phyloP scores from a whole-genome alignment of 176 grass and related monocot species.

The Paspalum notatum region DNA sequence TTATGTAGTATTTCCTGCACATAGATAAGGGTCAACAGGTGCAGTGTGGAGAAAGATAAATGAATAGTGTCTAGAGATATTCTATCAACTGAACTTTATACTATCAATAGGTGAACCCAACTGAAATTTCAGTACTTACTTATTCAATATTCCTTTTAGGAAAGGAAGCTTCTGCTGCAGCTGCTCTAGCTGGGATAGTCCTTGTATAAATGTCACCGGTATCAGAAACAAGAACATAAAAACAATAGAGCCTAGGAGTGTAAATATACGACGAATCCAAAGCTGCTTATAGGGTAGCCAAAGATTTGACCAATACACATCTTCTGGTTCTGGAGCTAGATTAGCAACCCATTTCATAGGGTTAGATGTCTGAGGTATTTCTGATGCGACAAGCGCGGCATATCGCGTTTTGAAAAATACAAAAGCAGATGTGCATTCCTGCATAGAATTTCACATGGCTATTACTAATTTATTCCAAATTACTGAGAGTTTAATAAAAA shows the following conservation, averaged over 20 bases:
- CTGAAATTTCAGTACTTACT: slow-evolving; percentile 54
- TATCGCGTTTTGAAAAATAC: slow-evolving; percentile 96
- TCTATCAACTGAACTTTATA: not conserved
- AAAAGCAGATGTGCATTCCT: slow-evolving; percentile 87
- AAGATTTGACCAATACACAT: slow-evolving; percentile 98
- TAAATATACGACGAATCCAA: slow-evolving; percentile 82
- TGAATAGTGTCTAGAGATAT: slow-evolving; percentile 15
- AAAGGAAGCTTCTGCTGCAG: slow-evolving; percentile 81
- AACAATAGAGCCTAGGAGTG: slow-evolving; percentile 66
- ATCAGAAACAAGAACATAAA: slow-evolving; percentile 91
- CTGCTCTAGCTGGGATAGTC: slow-evolving; percentile 83
- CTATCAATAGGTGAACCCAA: not conserved
- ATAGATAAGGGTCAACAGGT: slow-evolving; percentile 29
- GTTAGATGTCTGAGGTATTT: slow-evolving; percentile 84
- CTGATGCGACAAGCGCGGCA: slow-evolving; percentile 79
- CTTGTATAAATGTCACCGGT: slow-evolving; percentile 90
- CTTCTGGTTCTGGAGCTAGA: slow-evolving; percentile 89
- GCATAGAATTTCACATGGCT: slow-evolving; percentile 28
- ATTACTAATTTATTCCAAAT: slow-evolving; percentile 20
- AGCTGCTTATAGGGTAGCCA: slow-evolving; percentile 85
- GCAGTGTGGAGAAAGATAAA: slow-evolving; percentile 1
- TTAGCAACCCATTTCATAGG: slow-evolving; percentile 85
- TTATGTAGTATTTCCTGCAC: slow-evolving; percentile 72
- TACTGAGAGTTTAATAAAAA: slow-evolving; percentile 20
- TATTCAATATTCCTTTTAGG: slow-evolving; percentile 68